Conservation (phyloP, 176 grass and related monocot genomes). For the Pontederia crassipes region DNA sequence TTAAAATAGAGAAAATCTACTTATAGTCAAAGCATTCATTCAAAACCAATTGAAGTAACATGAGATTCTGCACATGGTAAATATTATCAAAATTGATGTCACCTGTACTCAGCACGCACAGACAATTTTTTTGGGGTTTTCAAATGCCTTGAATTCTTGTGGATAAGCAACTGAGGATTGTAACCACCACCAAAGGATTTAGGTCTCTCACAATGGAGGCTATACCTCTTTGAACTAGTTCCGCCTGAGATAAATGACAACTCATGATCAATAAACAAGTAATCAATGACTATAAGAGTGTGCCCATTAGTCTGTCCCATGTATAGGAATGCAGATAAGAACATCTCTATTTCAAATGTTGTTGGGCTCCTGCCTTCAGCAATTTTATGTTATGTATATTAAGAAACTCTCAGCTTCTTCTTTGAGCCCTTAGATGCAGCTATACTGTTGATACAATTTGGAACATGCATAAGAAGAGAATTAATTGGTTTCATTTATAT, state of each 20-base stretch:
- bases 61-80: neutral
- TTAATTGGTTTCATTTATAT: too few species aligned
- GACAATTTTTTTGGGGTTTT: conserved; percentile 10
- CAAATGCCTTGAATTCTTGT: conserved; percentile 8
- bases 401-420: too few species aligned
- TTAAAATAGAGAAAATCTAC: too few species aligned
- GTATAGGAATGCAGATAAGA: too few species aligned
- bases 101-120: conserved; percentile 41
- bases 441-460: too few species aligned
- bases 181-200: conserved; percentile 7
- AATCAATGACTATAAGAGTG: too few species aligned
- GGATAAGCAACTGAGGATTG: conserved; percentile 5
- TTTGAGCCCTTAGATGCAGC: too few species aligned
- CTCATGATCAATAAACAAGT: neutral
- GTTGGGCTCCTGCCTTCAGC: too few species aligned
- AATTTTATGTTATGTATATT: too few species aligned
- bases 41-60: neutral
- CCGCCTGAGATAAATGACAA: neutral
- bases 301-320: too few species aligned
- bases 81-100: neutral
- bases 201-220: conserved; percentile 4
- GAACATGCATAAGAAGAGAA: too few species aligned
- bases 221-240: neutral
- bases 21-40: neutral
- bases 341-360: too few species aligned